These are phyloP conservation scores for Vanderwaltozyma verrucispora DNA, from an alignment of 805 yeast species.

Conservation along the genomic window DNA sequence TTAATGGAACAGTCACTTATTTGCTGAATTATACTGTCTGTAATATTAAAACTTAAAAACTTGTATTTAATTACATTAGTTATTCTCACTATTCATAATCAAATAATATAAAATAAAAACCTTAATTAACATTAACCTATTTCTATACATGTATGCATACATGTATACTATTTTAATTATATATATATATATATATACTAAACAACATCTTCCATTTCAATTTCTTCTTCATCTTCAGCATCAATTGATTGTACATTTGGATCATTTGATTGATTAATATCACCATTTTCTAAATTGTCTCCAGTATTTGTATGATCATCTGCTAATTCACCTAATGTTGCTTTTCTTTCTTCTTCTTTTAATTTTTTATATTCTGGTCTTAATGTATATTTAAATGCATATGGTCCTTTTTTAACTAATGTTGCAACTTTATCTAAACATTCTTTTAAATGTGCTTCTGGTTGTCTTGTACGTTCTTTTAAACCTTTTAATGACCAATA, in stretches of 20 bases:
- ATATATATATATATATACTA: constrained; percentile 12
- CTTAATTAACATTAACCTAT: no score
- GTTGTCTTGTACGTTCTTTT: constrained; percentile 89
- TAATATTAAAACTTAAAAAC: no score
- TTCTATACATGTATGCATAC: no score
- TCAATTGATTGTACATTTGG: constrained; percentile 31
- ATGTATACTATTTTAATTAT: no score
- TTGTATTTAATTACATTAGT: no score
- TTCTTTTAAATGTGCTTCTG: constrained; percentile 86
- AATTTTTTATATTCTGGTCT: constrained; percentile 82
- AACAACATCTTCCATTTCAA: constrained; percentile 68
- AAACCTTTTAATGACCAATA: constrained; percentile 95
- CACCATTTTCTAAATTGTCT: background rate
- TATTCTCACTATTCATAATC: no score
- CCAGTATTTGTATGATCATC: constrained; percentile 13
- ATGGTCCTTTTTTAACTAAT: constrained; percentile 89
- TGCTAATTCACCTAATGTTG: constrained; percentile 43
- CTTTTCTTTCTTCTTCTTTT: constrained; percentile 66
- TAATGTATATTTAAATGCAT: constrained; percentile 81
- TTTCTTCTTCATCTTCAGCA: constrained; percentile 57
- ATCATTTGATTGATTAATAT: constrained; percentile 3
- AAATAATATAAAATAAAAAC: no score
- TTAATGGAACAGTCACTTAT: no score
- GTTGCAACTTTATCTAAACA: constrained; percentile 83
- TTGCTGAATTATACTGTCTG: no score